Evolutionary conservation across 2,329 filamentous ascomycete genomes (phyloP).

Genomic region (Aspergillus fumigatus): DNA sequence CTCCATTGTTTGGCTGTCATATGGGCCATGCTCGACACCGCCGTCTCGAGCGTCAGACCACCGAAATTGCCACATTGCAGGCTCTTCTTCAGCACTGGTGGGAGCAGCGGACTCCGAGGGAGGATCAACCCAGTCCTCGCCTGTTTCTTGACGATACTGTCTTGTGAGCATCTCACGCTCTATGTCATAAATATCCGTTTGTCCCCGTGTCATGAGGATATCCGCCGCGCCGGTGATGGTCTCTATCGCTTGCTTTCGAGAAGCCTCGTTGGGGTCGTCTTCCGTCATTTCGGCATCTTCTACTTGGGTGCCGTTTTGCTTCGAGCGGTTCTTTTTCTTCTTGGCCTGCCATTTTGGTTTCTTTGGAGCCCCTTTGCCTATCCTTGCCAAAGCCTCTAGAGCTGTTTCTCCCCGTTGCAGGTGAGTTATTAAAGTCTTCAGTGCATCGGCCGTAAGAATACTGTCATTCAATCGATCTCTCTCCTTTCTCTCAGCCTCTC

Average conservation of each 20-base stretch:
- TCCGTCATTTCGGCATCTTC: conserved; percentile 68
- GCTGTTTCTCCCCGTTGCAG: conserved; percentile 80
- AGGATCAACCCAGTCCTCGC: conserved; percentile 72
- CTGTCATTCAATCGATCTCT: conserved; percentile 71
- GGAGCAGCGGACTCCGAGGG: conserved; percentile 19
- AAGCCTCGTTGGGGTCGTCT: conserved; percentile 64
- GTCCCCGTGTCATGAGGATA: conserved; percentile 74
- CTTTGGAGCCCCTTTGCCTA: conserved; percentile 62
- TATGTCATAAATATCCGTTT: conserved; percentile 86
- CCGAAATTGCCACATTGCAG: conserved; percentile 76
- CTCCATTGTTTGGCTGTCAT: conserved; percentile 78
- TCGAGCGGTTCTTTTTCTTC: conserved; percentile 47
- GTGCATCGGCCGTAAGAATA: conserved; percentile 66
- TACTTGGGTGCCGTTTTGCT: conserved; percentile 36
- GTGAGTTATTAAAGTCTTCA: conserved; percentile 66
- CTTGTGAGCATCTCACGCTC: conserved; percentile 79
- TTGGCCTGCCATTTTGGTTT: conserved; percentile 61
- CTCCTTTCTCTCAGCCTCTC: conserved; percentile 70
- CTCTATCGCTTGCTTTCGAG: conserved; percentile 70
- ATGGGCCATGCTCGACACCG: conserved; percentile 76
- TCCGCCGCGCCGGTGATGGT: conserved; percentile 86
- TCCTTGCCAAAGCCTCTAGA: conserved; percentile 77
- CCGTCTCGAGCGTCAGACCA: conserved; percentile 87
- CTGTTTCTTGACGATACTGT: conserved; percentile 78
- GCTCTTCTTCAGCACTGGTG: conserved; percentile 28